Conservation (phyloP, 768 basidiomycete genomes). For the Leccinum olivaceopallidum region DNA sequence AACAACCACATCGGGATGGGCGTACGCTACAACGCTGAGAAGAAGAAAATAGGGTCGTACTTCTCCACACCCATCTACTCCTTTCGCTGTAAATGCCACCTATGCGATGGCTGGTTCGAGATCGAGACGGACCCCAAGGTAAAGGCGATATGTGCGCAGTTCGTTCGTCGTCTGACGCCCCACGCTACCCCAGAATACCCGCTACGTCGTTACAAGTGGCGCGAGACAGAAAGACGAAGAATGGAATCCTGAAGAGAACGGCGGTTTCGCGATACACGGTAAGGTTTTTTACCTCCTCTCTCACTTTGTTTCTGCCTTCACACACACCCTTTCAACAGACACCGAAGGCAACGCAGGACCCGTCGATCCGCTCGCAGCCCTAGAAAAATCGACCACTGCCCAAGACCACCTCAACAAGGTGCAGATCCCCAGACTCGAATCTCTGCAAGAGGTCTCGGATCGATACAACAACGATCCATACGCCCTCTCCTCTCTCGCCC, state of each 20-base stretch:
- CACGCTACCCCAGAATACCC: constrained; percentile 69
- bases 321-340: constrained; percentile 36
- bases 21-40: constrained; percentile 99
- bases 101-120: constrained; percentile 97
- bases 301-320: too few relatives aligned
- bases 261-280: constrained; percentile 90
- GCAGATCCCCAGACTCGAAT: constrained; percentile 78
- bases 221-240: constrained; percentile 95
- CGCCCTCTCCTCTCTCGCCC: constrained; percentile 65
- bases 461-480: constrained; percentile 88
- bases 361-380: constrained; percentile 81
- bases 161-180: background rate
- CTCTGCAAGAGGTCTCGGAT: constrained; percentile 74
- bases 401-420: constrained; percentile 72
- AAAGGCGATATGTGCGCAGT: constrained; percentile 8
- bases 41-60: constrained; percentile 95
- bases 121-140: constrained; percentile 98
- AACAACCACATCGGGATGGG: constrained; percentile 98
- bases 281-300: constrained; percentile 3
- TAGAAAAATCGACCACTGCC: constrained; percentile 86
- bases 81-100: constrained; percentile 97
- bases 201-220: constrained; percentile 89
- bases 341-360: constrained; percentile 63
- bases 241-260: constrained; percentile 96
- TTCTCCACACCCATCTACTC: constrained; percentile 93